Evolutionary conservation across 768 basidiomycete genomes (phyloP).

Genomic region (Phlegmacium glaucopus): DNA sequence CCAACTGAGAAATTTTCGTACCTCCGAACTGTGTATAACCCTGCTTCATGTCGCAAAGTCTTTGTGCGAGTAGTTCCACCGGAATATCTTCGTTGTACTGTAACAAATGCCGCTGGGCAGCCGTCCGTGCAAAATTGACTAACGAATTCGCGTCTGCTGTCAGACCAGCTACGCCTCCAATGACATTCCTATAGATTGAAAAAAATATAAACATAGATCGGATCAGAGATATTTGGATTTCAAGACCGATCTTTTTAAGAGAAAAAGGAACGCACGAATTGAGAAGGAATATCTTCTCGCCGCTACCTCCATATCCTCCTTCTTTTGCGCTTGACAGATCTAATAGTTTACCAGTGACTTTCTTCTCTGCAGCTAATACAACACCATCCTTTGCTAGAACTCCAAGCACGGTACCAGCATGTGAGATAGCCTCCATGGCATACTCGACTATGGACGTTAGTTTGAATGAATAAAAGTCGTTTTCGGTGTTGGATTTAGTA

Average conservation of each 20-base stretch:
- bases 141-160: slow-evolving; percentile 98
- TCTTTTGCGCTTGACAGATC: slow-evolving; percentile 86
- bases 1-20: slow-evolving; percentile 26
- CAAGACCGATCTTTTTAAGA: not conserved
- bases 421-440: slow-evolving; percentile 99
- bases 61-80: slow-evolving; percentile 91
- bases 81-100: slow-evolving; percentile 97
- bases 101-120: slow-evolving; percentile 86
- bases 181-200: slow-evolving; percentile 73
- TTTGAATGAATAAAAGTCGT: slow-evolving; percentile 2
- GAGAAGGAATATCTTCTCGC: slow-evolving; percentile 96
- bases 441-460: slow-evolving; percentile 76
- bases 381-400: slow-evolving; percentile 89
- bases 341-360: slow-evolving; percentile 95
- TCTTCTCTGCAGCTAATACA: slow-evolving; percentile 93
- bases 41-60: slow-evolving; percentile 96
- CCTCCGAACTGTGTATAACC: slow-evolving; percentile 98
- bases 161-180: slow-evolving; percentile 92
- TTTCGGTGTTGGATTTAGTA: not conserved
- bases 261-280: slow-evolving; percentile 63
- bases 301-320: slow-evolving; percentile 90
- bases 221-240: not conserved
- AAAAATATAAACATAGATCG: not conserved
- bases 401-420: slow-evolving; percentile 91
- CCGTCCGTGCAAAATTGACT: slow-evolving; percentile 88